Base-by-base conservation (phyloP, 768 basidiomycete genomes). In the Xerocomus brunneocitrinus region DNA sequence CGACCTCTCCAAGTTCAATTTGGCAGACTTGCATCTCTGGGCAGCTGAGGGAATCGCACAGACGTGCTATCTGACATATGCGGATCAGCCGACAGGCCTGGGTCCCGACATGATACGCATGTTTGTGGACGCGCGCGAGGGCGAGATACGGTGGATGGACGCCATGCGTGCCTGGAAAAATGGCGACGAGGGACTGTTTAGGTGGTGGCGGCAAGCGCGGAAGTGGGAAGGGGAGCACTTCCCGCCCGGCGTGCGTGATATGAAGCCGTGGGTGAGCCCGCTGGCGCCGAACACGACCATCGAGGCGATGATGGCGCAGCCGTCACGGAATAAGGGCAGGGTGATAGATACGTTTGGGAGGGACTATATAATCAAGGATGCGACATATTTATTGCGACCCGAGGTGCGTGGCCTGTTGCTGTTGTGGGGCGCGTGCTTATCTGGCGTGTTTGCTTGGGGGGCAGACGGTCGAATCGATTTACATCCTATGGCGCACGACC, bases 381-480 rank as follows among this genome's bases (percentile, higher is more conserved):
- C 67, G 3, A 72, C 60, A 14, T 89, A 88, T 68, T 68, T 84
- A 28, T 63, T 89, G 50, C 69, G 89, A 27, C 89, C 89, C 2
- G 88, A 90, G 80, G 88, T 85, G 52, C 30, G 81, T 41, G 16
- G 81, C 54, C 70, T 89, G 12, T 53, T 65, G 22, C 59, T 19
- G 31, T 24, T 34, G 22, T 46, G 31, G 31, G 22, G 22, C n/a
- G 30, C n/a, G 30, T 35, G 16, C 39, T 44, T n/a, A 38, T 10
- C 28, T n/a, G 28, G 7, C 3, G 43, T 32, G 27, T 14, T 19
- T 22, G 13, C 24, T 19, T 19, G 19, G 19, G 19, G 19, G 13
- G 10, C 58, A 91, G 87, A 84, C 89, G 10, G 59, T 91, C 14
- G 89, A 91, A 62, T 85, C 83, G 8, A 58, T 91, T 42, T 89